Conservation (phyloP, 129 eudicot species). For the carrot (Daucus carota) region DH1_v3.0 NC_030384.2:42620501-42621000, state of each 20-base stretch:
- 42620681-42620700: background rate
- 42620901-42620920: background rate
- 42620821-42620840: background rate
- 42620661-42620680: background rate
- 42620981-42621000: background rate
- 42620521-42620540: background rate
- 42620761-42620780: background rate
- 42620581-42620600: background rate
- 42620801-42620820: too few species aligned
- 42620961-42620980: background rate
- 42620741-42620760: background rate
- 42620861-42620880: too few species aligned
- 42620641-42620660: background rate
- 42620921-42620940: background rate
- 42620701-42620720: background rate
- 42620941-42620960: background rate
- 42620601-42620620: background rate
- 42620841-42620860: too few species aligned
- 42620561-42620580: background rate
- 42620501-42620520: background rate
- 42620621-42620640: background rate
- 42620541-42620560: background rate
- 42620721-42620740: too few species aligned
- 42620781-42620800: background rate
- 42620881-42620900: background rate